Evolutionary conservation across 2,329 filamentous ascomycete genomes (phyloP), one percentile per base, ranked within the genome.

Genomic region (Penicillium sp.): DNA sequence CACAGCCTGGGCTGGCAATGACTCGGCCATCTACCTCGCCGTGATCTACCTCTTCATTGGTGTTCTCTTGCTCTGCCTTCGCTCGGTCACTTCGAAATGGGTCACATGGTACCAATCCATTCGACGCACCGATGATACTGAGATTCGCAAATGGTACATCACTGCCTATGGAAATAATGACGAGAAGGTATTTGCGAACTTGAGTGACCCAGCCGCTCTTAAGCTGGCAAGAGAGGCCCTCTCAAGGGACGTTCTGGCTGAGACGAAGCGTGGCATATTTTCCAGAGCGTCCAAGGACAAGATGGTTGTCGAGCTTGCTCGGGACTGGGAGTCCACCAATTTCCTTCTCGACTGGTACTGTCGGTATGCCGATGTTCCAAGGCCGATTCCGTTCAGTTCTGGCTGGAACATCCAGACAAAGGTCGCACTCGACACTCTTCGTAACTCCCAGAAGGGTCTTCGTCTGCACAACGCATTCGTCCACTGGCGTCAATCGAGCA

Each of bases 391-490:
- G 0, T 81, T 75, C 59, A 80, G 76, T 51, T 79, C 78, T 3
- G 76, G 76, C 2, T 81, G 79, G 79, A 80, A 80, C 48, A 73
- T 80, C n/a, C 77, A 79, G 56, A 75, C 74, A 0, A 78, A 80
- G 57, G 77, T 79, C 2, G 79, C 76, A 8, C 63, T 80, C 18
- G 75, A 79, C 53, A 77, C 73, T 22, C 70, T 81, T 55, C 73
- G 73, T 33, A 76, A 76, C 50, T 73, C 76, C 3, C 77, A 80
- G 51, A 79, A 79, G 55, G 79, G 78, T 2, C 75, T 81, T 13
- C 70, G 75, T 22, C 68, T 80, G 13, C 79, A 81, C 62, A 81
- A 78, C 55, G 75, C 77, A 2, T 81, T 81, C 57, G 75, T 80
- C 22, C 78, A 80, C 52, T 81, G 78, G 77, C 75, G 79, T n/a